A percentile compares a stretch with the other conserved stretches of the same genome.
Conservation (phyloP, 108 stramenopile genomes). For the Cyclostephanos tholiformis region DNA sequence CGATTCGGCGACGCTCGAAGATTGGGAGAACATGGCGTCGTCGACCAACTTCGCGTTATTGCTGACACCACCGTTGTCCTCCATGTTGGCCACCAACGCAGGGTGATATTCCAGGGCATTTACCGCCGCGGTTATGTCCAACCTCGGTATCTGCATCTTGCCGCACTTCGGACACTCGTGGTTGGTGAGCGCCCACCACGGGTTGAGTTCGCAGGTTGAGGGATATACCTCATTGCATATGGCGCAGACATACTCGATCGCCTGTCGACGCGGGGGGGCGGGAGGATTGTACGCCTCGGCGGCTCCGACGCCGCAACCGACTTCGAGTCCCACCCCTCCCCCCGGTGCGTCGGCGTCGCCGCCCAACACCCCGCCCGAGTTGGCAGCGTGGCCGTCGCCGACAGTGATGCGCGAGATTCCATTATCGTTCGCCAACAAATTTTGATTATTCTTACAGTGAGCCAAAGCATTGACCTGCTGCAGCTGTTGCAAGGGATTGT, state of each 20-base stretch:
- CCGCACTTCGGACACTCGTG: conserved; percentile 88
- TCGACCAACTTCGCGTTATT: neutral
- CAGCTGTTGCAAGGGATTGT: neutral
- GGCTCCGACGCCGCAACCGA: neutral
- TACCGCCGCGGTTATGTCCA: conserved; percentile 83
- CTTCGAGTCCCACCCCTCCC: neutral
- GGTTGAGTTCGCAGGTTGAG: conserved; percentile 73
- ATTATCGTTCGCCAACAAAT: neutral
- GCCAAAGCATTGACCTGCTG: neutral
- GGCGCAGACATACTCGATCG: conserved; percentile 84
- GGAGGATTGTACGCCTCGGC: neutral
- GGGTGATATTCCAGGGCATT: conserved; percentile 91
- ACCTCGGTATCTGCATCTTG: conserved; percentile 81
- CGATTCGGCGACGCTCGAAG: conserved; percentile 12
- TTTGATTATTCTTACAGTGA: neutral
- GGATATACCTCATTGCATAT: conserved; percentile 81
- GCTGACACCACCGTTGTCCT: conserved; percentile 36
- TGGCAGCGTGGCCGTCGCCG: neutral
- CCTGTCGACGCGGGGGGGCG: conserved; percentile 35
- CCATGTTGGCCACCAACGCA: conserved; percentile 80
- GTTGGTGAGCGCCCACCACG: conserved; percentile 84
- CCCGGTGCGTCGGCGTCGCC: neutral
- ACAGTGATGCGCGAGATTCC: neutral
- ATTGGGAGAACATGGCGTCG: neutral
- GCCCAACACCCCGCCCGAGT: neutral